Conservation (phyloP, 2,329 filamentous ascomycete genomes). For the Biscogniauxia sp. region DNA sequence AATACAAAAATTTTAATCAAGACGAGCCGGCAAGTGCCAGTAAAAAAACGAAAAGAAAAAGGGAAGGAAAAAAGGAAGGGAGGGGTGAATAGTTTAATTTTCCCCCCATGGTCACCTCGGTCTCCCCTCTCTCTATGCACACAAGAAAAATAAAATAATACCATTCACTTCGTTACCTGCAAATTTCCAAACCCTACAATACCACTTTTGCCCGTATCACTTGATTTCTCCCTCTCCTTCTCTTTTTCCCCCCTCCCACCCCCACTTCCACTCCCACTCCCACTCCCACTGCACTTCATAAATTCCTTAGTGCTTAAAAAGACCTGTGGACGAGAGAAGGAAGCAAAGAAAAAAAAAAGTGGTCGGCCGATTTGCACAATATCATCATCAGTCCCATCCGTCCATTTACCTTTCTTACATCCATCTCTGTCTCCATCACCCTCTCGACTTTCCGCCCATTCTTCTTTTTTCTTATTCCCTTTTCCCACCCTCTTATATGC, state of each 20-base stretch:
- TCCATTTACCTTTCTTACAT: not conserved
- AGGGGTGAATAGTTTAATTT: not conserved
- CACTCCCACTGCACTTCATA: not conserved
- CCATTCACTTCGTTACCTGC: conserved; percentile 18
- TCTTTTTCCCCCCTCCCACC: not conserved
- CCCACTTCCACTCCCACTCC: too few relatives aligned
- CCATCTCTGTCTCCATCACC: too few relatives aligned
- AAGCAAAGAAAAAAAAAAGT: not conserved
- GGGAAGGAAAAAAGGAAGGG: conserved; percentile 7
- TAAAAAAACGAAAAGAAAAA: conserved; percentile 10
- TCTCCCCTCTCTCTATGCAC: conserved; percentile 10
- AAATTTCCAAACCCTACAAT: conserved; percentile 18
- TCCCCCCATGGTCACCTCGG: too few relatives aligned
- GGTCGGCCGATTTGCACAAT: not conserved
- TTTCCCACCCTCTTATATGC: not conserved
- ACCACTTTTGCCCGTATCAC: conserved; percentile 6
- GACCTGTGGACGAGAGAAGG: not conserved
- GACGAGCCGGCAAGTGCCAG: conserved; percentile 1
- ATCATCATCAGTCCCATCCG: not conserved
- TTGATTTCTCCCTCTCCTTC: conserved; percentile 10
- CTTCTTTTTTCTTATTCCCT: not conserved
- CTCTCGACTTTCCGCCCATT: not conserved
- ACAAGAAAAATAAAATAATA: conserved; percentile 12
- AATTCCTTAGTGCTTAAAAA: not conserved
- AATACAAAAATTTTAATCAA: not conserved